phyloP scores from a whole-genome alignment of 225 moss, liverwort and hornwort genomes.

The Physcomitrium patens region DNA sequence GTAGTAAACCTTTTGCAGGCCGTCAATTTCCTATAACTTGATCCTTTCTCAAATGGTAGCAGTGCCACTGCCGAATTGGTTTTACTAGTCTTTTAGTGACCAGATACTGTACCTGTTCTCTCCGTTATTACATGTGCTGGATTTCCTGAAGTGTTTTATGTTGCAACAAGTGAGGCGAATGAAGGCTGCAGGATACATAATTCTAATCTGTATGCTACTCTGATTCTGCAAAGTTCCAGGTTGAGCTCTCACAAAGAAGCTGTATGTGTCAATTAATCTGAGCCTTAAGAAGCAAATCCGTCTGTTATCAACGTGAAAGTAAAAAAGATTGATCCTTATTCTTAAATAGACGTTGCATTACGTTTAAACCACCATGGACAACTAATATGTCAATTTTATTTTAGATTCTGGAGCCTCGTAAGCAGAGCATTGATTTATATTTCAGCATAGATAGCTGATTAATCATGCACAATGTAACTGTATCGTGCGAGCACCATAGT shows the following conservation, averaged over 20 bases:
- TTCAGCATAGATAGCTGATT: neutral
- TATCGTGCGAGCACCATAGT: too few relatives aligned
- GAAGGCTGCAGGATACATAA: constrained; percentile 84
- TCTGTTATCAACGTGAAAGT: constrained; percentile 87
- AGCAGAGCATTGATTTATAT: neutral
- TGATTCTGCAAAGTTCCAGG: constrained; percentile 93
- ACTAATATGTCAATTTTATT: neutral
- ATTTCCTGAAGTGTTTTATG: neutral
- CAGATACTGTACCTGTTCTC: neutral
- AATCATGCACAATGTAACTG: neutral
- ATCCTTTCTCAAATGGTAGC: too few relatives aligned
- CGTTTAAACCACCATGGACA: too few relatives aligned
- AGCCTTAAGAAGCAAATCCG: constrained; percentile 75
- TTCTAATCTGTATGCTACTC: constrained; percentile 92
- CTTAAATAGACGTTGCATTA: constrained; percentile 38
- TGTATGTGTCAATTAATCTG: constrained; percentile 81
- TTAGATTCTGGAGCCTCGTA: neutral
- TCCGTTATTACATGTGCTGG: neutral
- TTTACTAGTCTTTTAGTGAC: neutral
- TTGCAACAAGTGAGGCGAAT: constrained; percentile 75
- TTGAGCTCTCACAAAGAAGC: constrained; percentile 90
- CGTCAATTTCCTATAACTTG: too few relatives aligned
- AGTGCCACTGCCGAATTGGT: too few relatives aligned
- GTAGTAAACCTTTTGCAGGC: neutral
- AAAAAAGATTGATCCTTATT: constrained; percentile 90